Evolutionary conservation across 2,329 filamentous ascomycete species (phyloP).

Genomic region (Penicillium rolfsii): DNA sequence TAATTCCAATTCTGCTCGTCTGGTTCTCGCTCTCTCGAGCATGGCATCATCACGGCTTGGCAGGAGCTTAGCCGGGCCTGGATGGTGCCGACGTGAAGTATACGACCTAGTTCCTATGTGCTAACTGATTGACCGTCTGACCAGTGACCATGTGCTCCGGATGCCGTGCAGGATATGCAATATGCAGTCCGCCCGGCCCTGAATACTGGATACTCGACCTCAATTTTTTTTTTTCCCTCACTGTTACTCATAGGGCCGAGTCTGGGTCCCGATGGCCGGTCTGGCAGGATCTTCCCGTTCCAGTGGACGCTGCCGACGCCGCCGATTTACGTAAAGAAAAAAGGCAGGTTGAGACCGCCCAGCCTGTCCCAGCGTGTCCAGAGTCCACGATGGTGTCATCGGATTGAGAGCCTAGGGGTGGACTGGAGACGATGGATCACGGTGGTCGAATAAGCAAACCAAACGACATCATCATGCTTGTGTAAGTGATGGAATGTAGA

Average conservation of each 20-base stretch:
- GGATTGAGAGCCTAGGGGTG: neutral
- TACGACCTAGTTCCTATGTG: neutral
- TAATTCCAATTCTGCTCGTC: neutral
- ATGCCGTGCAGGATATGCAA: neutral
- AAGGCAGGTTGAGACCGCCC: constrained; percentile 22
- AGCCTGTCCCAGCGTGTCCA: constrained; percentile 6
- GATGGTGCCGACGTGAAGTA: neutral
- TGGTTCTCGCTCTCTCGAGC: neutral
- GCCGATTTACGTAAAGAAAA: constrained; percentile 50
- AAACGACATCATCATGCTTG: too few species aligned
- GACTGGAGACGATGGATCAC: neutral
- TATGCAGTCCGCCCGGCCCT: neutral
- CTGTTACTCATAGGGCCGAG: constrained; percentile 12
- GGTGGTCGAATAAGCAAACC: neutral
- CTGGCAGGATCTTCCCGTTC: constrained; percentile 31
- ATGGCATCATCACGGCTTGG: constrained; percentile 13
- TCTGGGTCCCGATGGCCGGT: constrained; percentile 23
- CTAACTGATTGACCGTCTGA: neutral
- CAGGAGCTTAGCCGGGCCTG: constrained; percentile 11
- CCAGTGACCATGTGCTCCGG: neutral
- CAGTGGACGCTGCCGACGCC: constrained; percentile 27
- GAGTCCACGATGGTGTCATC: constrained; percentile 23
- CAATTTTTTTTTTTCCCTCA: neutral
- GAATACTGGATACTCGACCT: too few species aligned
- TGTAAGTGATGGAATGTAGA: too few species aligned